Conservation (phyloP, 768 basidiomycete genomes). For the Amanita exitialis region DNA sequence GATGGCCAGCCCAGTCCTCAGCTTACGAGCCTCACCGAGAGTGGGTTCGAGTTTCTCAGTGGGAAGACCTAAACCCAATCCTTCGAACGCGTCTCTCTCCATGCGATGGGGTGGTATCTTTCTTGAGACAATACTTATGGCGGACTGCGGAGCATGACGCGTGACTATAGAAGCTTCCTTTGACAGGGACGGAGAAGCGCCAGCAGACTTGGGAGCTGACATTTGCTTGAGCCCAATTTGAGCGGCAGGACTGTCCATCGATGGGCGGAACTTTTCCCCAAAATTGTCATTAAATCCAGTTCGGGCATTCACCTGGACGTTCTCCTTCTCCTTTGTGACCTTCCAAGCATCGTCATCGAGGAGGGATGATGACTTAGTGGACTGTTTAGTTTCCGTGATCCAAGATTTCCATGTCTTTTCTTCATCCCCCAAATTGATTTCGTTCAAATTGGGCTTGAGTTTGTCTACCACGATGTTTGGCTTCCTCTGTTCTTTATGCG, state of each 20-base stretch:
- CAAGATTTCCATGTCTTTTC: conserved; percentile 2
- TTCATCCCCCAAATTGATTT: conserved; percentile 2
- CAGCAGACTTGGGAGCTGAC: neutral
- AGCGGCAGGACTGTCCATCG: conserved; percentile 24
- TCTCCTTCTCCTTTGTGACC: conserved; percentile 16
- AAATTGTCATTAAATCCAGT: conserved; percentile 64
- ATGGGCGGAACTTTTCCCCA: conserved; percentile 42
- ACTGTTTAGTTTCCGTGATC: conserved; percentile 1
- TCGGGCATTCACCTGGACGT: conserved; percentile 12
- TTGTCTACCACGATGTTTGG: conserved; percentile 8
- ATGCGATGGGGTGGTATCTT: neutral
- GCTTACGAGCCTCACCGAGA: conserved; percentile 63
- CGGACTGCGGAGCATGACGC: conserved; percentile 16
- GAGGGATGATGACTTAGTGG: conserved; percentile 7
- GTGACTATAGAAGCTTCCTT: conserved; percentile 6
- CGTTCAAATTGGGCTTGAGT: neutral
- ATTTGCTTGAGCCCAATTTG: neutral
- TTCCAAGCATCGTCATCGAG: conserved; percentile 30
- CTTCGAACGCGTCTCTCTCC: conserved; percentile 65
- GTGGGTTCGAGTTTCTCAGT: conserved; percentile 46
- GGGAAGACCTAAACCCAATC: conserved; percentile 44
- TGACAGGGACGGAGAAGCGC: neutral
- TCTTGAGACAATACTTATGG: conserved; percentile 11
- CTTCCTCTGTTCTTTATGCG: conserved; percentile 20
- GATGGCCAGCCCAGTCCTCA: conserved; percentile 61